Base-by-base conservation (phyloP, 2,329 filamentous ascomycete genomes). In the Dothistroma septosporum region DNA sequence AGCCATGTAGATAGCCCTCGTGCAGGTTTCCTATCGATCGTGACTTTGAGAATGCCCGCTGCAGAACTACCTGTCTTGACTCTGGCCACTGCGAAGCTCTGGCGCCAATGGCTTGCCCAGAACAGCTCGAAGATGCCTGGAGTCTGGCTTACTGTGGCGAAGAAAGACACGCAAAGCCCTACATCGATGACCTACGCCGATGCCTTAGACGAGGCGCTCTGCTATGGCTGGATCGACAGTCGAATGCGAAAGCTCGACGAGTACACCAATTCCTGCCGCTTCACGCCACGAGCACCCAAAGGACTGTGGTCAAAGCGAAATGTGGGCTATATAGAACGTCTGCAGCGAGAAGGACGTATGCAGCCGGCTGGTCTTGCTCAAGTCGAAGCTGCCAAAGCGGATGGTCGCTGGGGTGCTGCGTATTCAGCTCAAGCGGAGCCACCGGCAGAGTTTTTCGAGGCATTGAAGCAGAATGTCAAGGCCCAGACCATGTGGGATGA, bases 171-270 rank as follows among this genome's bases (percentile, higher is more conserved):
- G 35, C 59, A 35, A 10, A 21, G 46, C 0, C 64, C 65, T 4
- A 68, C 67, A 1, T 80, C 80, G 0, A 72, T 85, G 14, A 78
- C 77, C 16, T 68, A 77, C 67, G 61, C 73, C 7, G 71, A 85
- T 68, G 84, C 84, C 0, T 76, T 87, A 19, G 81, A 86, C 67
- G 72, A 77, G 35, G 83, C 84, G 0, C 76, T 87, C 7, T 86
- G 84, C 69, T 82, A 81, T 67, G 85, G 85, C 47, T 87, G 85
- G 84, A 87, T 87, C 59, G 84, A 87, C 68, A 83, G 84, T 0
- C 83, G 84, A 66, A 77, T 77, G 1, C 76, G 77, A 52, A 60
- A 73, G 2, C 70, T 76, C 52, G 79, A 85, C 63, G 76, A 76
- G 0, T 66, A 72, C 2, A 79, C 77, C 65, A 86, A 82, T 69